These are phyloP conservation scores for Penicillium dipodomyicola DNA, from an alignment of 495 filamentous ascomycete species.

Conservation along the genomic window DNA sequence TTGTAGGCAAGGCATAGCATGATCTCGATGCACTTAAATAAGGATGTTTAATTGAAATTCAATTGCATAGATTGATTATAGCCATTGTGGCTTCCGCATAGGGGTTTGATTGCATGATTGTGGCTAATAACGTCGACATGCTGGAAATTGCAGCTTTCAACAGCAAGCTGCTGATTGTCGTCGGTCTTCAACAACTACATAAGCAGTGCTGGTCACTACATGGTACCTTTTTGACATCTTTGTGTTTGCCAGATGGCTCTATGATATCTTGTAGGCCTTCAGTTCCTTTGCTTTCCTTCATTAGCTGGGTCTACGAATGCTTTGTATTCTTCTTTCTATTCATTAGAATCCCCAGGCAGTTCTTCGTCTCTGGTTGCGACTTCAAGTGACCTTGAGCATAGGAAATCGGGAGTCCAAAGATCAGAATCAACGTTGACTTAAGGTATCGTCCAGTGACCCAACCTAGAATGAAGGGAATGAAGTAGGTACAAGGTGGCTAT, in stretches of 20 bases:
- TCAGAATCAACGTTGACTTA: no score
- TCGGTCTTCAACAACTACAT: not conserved
- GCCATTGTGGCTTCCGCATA: slow-evolving; percentile 7
- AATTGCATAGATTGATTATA: slow-evolving; percentile 22
- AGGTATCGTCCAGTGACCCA: no score
- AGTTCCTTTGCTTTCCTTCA: not conserved
- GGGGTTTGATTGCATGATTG: not conserved
- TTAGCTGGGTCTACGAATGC: no score
- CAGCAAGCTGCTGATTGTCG: not conserved
- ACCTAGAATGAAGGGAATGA: no score
- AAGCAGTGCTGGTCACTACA: not conserved
- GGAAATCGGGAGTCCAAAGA: no score
- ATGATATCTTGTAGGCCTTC: not conserved
- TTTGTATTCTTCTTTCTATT: no score
- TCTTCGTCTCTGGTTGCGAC: not conserved
- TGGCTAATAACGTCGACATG: not conserved
- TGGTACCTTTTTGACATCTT: no score
- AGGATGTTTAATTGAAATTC: slow-evolving; percentile 20
- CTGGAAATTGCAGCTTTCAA: not conserved
- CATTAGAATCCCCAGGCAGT: not conserved
- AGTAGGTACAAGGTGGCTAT: no score
- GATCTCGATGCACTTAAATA: slow-evolving; percentile 27
- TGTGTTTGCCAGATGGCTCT: not conserved
- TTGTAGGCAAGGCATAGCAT: slow-evolving; percentile 19
- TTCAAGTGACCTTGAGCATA: no score